Evolutionary conservation across 1,139 yeast species (phyloP).

Genomic region (Saccharomyces hybrid): DNA sequence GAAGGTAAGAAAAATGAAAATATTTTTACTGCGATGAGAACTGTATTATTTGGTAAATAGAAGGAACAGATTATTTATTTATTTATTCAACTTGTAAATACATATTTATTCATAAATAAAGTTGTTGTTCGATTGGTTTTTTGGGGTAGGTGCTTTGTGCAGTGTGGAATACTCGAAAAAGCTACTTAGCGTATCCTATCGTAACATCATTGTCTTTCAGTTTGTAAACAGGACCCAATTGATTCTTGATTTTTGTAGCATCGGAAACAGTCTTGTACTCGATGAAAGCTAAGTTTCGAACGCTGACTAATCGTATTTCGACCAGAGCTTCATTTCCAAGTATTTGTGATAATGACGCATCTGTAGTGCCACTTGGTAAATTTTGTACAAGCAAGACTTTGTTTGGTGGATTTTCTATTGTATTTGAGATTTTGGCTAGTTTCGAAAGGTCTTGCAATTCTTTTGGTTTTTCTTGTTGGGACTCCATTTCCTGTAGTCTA

Average conservation of each 20-base stretch:
- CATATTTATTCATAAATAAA: neutral
- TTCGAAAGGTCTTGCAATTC: slow-evolving; percentile 29
- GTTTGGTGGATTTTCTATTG: slow-evolving; percentile 48
- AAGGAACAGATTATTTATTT: no score
- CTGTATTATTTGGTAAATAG: slow-evolving; percentile 62
- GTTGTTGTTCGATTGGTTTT: no score
- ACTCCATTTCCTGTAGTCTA: neutral
- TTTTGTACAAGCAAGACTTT: slow-evolving; percentile 62
- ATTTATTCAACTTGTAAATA: slow-evolving; percentile 2
- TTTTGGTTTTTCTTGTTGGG: slow-evolving; percentile 17
- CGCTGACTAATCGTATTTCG: slow-evolving; percentile 58
- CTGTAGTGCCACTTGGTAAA: slow-evolving; percentile 42
- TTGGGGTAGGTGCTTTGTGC: no score
- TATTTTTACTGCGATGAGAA: slow-evolving; percentile 54
- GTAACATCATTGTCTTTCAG: neutral
- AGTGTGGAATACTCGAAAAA: neutral
- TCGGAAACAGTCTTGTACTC: slow-evolving; percentile 57
- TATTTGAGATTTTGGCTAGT: slow-evolving; percentile 26
- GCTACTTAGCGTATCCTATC: slow-evolving; percentile 1
- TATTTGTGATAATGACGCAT: slow-evolving; percentile 34
- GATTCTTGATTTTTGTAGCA: slow-evolving; percentile 41
- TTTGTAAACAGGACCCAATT: slow-evolving; percentile 31
- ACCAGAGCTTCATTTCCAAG: slow-evolving; percentile 47
- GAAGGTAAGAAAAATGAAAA: slow-evolving; percentile 69
- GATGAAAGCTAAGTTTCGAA: slow-evolving; percentile 68